Percentiles rank a stretch among this genome's conserved stretches.
Conservation (phyloP, 768 basidiomycete genomes). For the Coprinellus micaceus region DNA sequence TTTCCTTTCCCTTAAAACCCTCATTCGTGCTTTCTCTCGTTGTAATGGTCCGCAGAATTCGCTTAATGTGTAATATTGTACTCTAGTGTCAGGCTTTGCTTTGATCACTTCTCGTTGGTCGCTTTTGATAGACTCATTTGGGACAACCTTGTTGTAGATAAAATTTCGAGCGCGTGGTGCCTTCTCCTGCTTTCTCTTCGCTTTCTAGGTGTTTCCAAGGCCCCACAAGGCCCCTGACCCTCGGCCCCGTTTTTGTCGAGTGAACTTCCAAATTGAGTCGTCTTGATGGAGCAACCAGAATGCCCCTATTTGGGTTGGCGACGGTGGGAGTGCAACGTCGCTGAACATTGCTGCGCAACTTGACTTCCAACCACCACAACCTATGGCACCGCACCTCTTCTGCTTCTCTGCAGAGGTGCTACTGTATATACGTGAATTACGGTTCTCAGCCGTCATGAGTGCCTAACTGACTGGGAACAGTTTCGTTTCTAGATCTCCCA, state of each 20-base stretch:
- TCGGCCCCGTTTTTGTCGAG: neutral
- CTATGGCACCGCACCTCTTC: constrained; percentile 21
- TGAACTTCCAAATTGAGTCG: neutral
- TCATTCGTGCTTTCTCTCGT: too few relatives aligned
- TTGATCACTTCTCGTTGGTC: constrained; percentile 19
- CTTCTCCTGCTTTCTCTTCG: constrained; percentile 5
- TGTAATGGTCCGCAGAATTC: too few relatives aligned
- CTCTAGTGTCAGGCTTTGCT: too few relatives aligned
- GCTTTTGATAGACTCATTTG: neutral
- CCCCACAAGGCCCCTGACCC: neutral
- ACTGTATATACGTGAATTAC: constrained; percentile 52
- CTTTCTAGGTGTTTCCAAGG: neutral
- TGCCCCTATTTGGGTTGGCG: neutral
- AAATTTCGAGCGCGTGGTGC: neutral
- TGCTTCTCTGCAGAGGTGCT: constrained; percentile 53
- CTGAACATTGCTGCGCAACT: neutral
- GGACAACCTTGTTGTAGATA: neutral
- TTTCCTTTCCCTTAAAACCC: too few relatives aligned
- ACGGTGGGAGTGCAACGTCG: neutral
- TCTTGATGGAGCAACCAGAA: neutral
- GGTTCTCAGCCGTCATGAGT: neutral
- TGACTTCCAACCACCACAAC: constrained; percentile 7
- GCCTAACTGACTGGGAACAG: constrained; percentile 27
- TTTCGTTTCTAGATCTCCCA: constrained; percentile 70
- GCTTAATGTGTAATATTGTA: too few relatives aligned